Percentiles rank a stretch among this genome's conserved stretches.
Conservation (phyloP, 352 stramenopile genomes). For the Phytophthora pinifolia region DNA sequence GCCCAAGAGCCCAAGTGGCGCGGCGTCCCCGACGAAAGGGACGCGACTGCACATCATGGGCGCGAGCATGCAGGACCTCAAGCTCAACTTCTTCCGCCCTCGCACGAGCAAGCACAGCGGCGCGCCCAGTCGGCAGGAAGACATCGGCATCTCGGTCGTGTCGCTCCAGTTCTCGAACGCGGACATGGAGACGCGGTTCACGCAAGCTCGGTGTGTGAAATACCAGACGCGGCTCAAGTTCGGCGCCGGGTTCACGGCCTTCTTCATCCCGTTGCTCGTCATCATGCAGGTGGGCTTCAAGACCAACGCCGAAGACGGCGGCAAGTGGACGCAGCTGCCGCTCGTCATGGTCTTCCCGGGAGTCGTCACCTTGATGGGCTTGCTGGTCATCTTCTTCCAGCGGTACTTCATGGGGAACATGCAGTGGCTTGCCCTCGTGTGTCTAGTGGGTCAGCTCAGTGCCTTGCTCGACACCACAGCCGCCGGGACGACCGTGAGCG, state of each 20-base stretch:
- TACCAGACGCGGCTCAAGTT: constrained; percentile 79
- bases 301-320: constrained; percentile 45
- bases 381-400: constrained; percentile 68
- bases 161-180: constrained; percentile 70
- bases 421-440: constrained; percentile 56
- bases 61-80: constrained; percentile 62
- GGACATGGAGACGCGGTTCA: constrained; percentile 71
- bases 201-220: constrained; percentile 47
- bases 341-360: constrained; percentile 83
- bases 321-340: constrained; percentile 69
- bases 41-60: constrained; percentile 52
- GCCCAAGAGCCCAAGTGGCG: constrained; percentile 17
- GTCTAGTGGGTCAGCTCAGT: constrained; percentile 71
- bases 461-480: constrained; percentile 75
- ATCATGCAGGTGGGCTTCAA: constrained; percentile 88
- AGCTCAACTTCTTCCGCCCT: constrained; percentile 72
- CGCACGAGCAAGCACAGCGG: constrained; percentile 28
- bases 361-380: constrained; percentile 73
- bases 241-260: constrained; percentile 70
- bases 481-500: constrained; percentile 68
- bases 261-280: constrained; percentile 84
- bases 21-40: constrained; percentile 33
- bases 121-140: constrained; percentile 56
- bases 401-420: constrained; percentile 60
- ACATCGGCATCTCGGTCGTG: constrained; percentile 75